Evolutionary conservation across 805 yeast genomes (phyloP), one percentile per base, ranked within the genome.

Genomic region (Suhomyces faveliae): DNA sequence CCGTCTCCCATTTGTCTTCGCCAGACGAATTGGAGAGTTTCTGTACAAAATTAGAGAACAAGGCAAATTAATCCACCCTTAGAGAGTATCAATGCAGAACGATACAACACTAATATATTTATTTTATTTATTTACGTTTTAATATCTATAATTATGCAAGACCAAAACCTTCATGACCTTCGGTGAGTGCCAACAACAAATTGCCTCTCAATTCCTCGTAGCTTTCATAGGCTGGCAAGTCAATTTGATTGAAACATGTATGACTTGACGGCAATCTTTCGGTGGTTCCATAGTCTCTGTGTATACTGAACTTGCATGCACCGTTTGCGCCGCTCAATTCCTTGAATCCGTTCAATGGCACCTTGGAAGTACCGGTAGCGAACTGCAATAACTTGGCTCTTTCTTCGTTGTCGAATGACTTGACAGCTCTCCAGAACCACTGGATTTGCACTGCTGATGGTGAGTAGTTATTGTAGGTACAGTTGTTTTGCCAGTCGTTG

Each of bases 351-450:
- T 87, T 87, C 52, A 91, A 74, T 20, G 99, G 99, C 7, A 94
- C 98, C 66, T 91, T 90, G 52, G 95, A 85, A 0, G 99, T 92
- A 51, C 99, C 99, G 0, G 99, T 94, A 1, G 95, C 92, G 73
- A 94, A 94, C 63, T 94, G 99, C 49, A 94, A 71, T 54, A 94
- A 70, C 62, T 90, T 91, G 7, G 99, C 99, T 42, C 96, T 77
- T 62, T 94, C 97, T 63, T 94, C 99, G 13, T 79, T 80, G 59
- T 89, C 97, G 68, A 94, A 94, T 0, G 97, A 88, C 58, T 89
- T 81, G 11, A 94, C 97, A 1, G 97, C 96, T 62, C 97, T 77
- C 99, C 99, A 94, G 70, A 94, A 94, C 88, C 97, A 92, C 61
- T 86, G 90, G 48, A 94, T 84, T 62, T 91, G 97, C 24, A 88